Conservation (phyloP, 495 filamentous ascomycete species). For the Letharia lupina region DNA sequence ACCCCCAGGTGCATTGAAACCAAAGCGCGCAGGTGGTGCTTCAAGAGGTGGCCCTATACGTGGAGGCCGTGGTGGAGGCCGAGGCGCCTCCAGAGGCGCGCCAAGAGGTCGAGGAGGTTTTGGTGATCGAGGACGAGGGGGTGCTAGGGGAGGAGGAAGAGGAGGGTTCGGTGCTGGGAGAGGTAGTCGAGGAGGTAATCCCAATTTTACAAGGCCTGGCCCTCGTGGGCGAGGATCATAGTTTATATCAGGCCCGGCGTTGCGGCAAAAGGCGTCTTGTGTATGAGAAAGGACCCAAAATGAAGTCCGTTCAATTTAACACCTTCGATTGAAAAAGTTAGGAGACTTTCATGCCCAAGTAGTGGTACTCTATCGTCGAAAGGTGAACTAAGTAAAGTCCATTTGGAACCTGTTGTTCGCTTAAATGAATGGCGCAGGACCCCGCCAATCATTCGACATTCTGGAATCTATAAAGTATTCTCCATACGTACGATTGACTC, state of each 20-base stretch:
- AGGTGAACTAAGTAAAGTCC: background rate
- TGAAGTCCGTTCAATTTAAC: background rate
- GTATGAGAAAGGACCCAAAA: constrained; percentile 3
- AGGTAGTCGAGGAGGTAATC: constrained; percentile 24
- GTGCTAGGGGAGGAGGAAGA: constrained; percentile 39
- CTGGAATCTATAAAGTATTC: background rate
- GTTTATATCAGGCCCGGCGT: constrained; percentile 11
- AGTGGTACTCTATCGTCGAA: background rate
- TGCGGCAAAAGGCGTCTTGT: constrained; percentile 11
- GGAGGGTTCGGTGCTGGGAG: constrained; percentile 22
- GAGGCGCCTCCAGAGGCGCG: constrained; percentile 41
- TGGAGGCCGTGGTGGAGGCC: constrained; percentile 37
- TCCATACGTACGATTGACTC: background rate
- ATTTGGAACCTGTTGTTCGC: constrained; percentile 10
- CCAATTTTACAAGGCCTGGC: constrained; percentile 24
- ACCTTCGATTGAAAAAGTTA: background rate
- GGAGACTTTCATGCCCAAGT: background rate
- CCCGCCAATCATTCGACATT: background rate
- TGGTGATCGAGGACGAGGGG: constrained; percentile 32
- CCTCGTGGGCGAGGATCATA: constrained; percentile 26
- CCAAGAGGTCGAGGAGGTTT: constrained; percentile 35
- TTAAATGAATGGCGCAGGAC: constrained; percentile 6
- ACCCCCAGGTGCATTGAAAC: constrained; percentile 54
- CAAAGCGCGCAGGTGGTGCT: constrained; percentile 51
- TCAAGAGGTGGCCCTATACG: constrained; percentile 40